Base-by-base conservation (phyloP, 2,329 filamentous ascomycete genomes). In the Fusarium pilosicola region DNA sequence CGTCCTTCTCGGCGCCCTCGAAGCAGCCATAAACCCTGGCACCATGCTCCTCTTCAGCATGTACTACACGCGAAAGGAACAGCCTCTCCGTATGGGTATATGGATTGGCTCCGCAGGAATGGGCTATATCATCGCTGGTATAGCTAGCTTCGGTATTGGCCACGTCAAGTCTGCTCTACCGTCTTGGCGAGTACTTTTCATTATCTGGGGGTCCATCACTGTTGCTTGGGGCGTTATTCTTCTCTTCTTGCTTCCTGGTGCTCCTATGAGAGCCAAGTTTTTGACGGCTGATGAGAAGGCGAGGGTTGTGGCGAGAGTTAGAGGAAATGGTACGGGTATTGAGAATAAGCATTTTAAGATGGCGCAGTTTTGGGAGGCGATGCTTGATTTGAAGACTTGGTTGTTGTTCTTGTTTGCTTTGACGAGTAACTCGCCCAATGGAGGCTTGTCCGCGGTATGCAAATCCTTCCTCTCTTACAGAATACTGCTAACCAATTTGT, bases 361-460 rank as follows among this genome's bases (percentile, higher is more conserved):
- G 71, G 78, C 80, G 17, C 86, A 88, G 68, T 84, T 88, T 32
- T 79, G 80, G 18, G 86, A 88, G 72, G 85, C 86, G 1, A 74
- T 85, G 3, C 54, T 78, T 7, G 89, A 91, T 71, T 84, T 88
- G 0, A 90, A 91, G 79, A 89, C 88, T 0, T 91, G 88, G 88
- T 82, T 90, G 22, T 75, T 91, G 10, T 89, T 89, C 65, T 70
- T 89, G 2, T 83, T 90, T 28, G 83, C 85, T 15, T 66, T 89
- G 4, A 79, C 86, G 3, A 86, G 83, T 14, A 85, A 87, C 75
- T 89, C 89, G 4, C 88, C 88, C 7, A 90, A 89, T 61, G 88
- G 88, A 24, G 88, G 88, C 1, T 30, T 76, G 2, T 73, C 68
- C 3, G 74, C 74, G 9, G 74, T 76, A 14, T 32, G 2, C 0